A percentile compares a stretch with the other conserved stretches of the same genome.
These are phyloP conservation scores for Earliella scabrosa DNA, from an alignment of 1,284 basidiomycete species.

Conservation along the genomic window DNA sequence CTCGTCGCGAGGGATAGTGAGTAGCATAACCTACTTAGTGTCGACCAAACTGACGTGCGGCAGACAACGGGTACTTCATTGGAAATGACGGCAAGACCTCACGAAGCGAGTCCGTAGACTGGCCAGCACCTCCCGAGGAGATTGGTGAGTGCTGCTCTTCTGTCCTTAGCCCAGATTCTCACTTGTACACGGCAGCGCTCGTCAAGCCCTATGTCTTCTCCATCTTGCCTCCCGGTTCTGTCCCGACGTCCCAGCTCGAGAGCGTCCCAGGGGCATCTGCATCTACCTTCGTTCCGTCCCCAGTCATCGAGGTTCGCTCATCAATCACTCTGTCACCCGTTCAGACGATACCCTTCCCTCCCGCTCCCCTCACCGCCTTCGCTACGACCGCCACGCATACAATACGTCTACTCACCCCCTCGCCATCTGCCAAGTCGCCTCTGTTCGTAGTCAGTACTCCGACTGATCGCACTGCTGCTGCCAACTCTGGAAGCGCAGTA, in stretches of 20 bases:
- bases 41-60: neutral
- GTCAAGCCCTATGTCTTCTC: slow-evolving; percentile 88
- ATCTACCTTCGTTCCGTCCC: slow-evolving; percentile 49
- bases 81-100: slow-evolving; percentile 72
- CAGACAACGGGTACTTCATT: slow-evolving; percentile 79
- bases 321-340: slow-evolving; percentile 70
- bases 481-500: slow-evolving; percentile 73
- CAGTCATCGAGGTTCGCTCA: slow-evolving; percentile 80
- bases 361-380: slow-evolving; percentile 38
- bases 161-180: neutral
- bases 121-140: slow-evolving; percentile 85
- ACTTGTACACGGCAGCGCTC: slow-evolving; percentile 53
- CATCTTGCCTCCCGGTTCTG: slow-evolving; percentile 70
- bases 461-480: slow-evolving; percentile 64
- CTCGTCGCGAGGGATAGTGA: slow-evolving; percentile 83
- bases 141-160: slow-evolving; percentile 50
- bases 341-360: slow-evolving; percentile 74
- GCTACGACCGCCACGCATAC: slow-evolving; percentile 45
- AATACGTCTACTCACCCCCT: slow-evolving; percentile 62
- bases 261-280: slow-evolving; percentile 19
- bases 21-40: slow-evolving; percentile 28
- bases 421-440: slow-evolving; percentile 56
- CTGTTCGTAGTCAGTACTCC: slow-evolving; percentile 77
- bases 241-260: slow-evolving; percentile 42
- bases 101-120: slow-evolving; percentile 65